Percentiles rank a stretch among this genome's conserved stretches.
Conservation (phyloP, 2,329 filamentous ascomycete genomes). For the Blastomyces silverae region DNA sequence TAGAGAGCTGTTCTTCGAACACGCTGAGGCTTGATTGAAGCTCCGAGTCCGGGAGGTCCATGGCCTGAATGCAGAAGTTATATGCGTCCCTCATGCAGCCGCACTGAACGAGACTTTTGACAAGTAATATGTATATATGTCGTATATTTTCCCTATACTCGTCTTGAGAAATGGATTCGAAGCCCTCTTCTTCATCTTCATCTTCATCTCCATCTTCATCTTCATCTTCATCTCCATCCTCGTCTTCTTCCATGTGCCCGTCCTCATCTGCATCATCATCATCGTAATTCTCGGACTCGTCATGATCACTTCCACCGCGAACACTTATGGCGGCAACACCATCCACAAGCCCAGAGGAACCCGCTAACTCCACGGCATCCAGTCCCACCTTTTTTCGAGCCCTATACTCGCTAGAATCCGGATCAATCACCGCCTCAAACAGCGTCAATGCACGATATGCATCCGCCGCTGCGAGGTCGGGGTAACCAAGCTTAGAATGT, state of each 20-base stretch:
- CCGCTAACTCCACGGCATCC: not conserved
- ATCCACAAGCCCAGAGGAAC: not conserved
- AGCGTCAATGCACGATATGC: conserved; percentile 86
- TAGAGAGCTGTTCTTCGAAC: conserved; percentile 28
- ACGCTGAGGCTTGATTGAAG: conserved; percentile 12
- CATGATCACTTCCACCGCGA: conserved; percentile 1
- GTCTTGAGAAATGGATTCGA: conserved; percentile 18
- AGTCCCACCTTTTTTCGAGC: conserved; percentile 46
- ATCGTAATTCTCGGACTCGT: conserved; percentile 20
- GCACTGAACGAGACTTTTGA: conserved; percentile 33
- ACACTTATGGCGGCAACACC: not conserved
- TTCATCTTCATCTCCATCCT: conserved; percentile 26
- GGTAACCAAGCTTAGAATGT: conserved; percentile 71
- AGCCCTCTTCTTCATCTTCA: conserved; percentile 39
- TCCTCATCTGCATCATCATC: conserved; percentile 39
- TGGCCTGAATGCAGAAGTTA: conserved; percentile 34
- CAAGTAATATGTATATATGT: conserved; percentile 34
- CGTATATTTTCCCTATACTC: conserved; percentile 27
- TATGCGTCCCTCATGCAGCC: conserved; percentile 40
- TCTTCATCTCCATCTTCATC: too few relatives aligned
- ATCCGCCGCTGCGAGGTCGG: conserved; percentile 82
- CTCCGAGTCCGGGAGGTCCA: conserved; percentile 23
- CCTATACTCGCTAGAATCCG: conserved; percentile 74
- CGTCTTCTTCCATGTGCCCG: conserved; percentile 29
- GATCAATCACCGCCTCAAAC: conserved; percentile 67